Conservation (phyloP, 2,329 filamentous ascomycete genomes). For the Penicillium sp. region DNA sequence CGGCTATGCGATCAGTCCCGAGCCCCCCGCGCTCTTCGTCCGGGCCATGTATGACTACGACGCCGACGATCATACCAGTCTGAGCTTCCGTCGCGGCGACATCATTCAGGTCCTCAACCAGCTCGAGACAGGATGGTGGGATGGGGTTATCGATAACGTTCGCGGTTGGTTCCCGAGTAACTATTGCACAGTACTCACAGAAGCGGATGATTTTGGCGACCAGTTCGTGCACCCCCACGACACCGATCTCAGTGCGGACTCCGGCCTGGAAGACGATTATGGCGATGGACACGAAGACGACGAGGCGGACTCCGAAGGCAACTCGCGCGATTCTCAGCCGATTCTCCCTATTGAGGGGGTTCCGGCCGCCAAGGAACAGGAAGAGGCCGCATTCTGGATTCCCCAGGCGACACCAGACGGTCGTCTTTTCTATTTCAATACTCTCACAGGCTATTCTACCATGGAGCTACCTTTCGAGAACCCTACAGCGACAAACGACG, state of each 20-base stretch:
- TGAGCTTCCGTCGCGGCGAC: conserved; percentile 96
- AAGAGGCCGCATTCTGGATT: conserved; percentile 96
- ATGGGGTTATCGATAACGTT: conserved; percentile 94
- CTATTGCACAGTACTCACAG: conserved; percentile 86
- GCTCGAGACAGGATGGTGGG: conserved; percentile 98
- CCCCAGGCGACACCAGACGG: conserved; percentile 94
- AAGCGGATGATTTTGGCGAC: conserved; percentile 71
- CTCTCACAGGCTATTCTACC: conserved; percentile 89
- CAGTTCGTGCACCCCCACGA: conserved; percentile 58
- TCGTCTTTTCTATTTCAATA: conserved; percentile 96
- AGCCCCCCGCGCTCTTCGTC: conserved; percentile 71
- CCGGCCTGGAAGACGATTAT: conserved; percentile 60
- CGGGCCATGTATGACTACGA: conserved; percentile 97
- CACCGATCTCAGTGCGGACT: conserved; percentile 53
- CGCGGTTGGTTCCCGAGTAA: conserved; percentile 99
- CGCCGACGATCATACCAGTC: conserved; percentile 91
- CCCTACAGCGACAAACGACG: conserved; percentile 76
- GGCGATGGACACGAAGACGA: conserved; percentile 64
- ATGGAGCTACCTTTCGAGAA: conserved; percentile 95
- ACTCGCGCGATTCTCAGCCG: conserved; percentile 63
- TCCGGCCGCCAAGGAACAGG: conserved; percentile 62
- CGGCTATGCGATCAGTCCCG: conserved; percentile 38
- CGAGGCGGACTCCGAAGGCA: conserved; percentile 68
- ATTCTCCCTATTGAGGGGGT: conserved; percentile 69
- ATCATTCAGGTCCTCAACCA: conserved; percentile 98